Conservation (phyloP, 73 alveolate species). For the Urostyla sp. region DNA sequence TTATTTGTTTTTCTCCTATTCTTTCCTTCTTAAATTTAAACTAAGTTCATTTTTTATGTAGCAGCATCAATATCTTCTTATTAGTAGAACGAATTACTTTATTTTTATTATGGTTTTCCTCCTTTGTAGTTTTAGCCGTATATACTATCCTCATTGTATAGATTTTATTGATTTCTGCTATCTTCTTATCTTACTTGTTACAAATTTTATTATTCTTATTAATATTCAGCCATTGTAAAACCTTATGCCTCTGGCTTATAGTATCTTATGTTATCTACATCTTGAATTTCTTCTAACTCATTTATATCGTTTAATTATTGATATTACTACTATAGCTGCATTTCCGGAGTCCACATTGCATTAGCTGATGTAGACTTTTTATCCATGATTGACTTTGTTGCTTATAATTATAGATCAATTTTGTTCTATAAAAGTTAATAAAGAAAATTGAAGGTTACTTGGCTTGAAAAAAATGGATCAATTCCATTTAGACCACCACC, state of each 20-base stretch:
- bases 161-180: neutral
- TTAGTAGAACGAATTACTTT: neutral
- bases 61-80: neutral
- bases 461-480: neutral
- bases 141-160: neutral
- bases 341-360: slow-evolving; percentile 41
- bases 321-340: neutral
- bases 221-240: slow-evolving; percentile 10
- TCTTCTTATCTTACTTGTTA: neutral
- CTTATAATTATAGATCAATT: slow-evolving; percentile 32
- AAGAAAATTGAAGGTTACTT: neutral
- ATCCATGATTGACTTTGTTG: slow-evolving; percentile 8
- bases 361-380: slow-evolving; percentile 22
- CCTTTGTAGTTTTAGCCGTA: neutral
- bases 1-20: slow-evolving; percentile 15
- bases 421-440: neutral
- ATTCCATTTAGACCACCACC: neutral
- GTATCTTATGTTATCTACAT: slow-evolving; percentile 4
- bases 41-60: neutral
- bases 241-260: slow-evolving; percentile 41
- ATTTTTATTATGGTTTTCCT: neutral
- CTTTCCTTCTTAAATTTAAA: slow-evolving; percentile 1
- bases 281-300: slow-evolving; percentile 3
- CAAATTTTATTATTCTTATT: neutral
- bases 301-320: neutral